phyloP scores from a whole-genome alignment of 768 basidiomycete species.

The Boletus vermiculosoides region DNA sequence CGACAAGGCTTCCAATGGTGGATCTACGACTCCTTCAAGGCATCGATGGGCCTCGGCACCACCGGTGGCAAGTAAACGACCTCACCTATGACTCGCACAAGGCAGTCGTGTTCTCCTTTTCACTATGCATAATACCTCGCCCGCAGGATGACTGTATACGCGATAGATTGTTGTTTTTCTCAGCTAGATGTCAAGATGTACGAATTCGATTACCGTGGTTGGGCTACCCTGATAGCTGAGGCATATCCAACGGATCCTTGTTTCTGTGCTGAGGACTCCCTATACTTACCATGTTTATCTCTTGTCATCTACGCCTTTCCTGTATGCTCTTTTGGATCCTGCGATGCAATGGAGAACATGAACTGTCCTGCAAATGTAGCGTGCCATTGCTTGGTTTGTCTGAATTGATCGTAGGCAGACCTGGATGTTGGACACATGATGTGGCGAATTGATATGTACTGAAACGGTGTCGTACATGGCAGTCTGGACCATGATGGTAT shows the following conservation, averaged over 20 bases:
- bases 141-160: conserved; percentile 14
- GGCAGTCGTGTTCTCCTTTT: neutral
- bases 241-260: neutral
- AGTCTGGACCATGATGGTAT: too few species aligned
- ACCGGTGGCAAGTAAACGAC: conserved; percentile 80
- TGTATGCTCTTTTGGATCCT: neutral
- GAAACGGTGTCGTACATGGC: too few species aligned
- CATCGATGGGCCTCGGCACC: conserved; percentile 80
- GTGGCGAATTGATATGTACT: neutral
- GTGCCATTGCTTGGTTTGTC: neutral
- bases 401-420: neutral
- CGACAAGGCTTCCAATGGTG: conserved; percentile 83
- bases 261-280: neutral
- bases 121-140: conserved; percentile 10
- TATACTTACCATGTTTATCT: neutral
- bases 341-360: conserved; percentile 2
- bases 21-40: conserved; percentile 90
- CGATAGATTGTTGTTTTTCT: conserved; percentile 8
- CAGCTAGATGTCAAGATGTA: conserved; percentile 5
- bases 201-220: neutral
- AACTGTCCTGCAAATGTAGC: neutral
- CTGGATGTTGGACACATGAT: neutral
- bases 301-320: too few species aligned
- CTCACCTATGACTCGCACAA: too few species aligned
- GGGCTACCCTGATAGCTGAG: neutral